Evolutionary conservation across 1,139 yeast genomes (phyloP), one percentile per base, ranked within the genome.

Genomic region (Blastobotrys petasosporus): DNA sequence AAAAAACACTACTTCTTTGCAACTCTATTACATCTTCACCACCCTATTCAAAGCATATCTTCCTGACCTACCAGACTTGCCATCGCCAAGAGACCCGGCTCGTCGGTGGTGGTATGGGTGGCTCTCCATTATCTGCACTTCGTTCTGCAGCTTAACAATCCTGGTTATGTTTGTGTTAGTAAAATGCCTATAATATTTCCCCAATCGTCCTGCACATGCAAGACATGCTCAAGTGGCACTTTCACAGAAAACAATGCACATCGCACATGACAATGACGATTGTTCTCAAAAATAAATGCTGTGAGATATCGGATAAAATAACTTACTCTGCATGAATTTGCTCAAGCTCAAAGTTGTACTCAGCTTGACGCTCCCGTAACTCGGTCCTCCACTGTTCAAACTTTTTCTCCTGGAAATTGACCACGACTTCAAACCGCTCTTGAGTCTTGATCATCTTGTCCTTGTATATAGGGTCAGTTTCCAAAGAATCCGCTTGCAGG

Each of bases 331-430:
- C 35, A 74, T 76, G 76, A 44, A 70, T 55, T 5, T 54, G 58
- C 49, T 76, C 79, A 51, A 82, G 73, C 49, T 79, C 86, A 36
- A 66, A 62, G 55, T 82, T 82, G 56, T 79, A 73, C 44, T 63
- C 64, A 28, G 70, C 69, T 61, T 84, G 92, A 54, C 76, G 76
- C 15, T 67, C 69, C 40, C 76, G 69, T 47, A 85, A 69, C 2
- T 76, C 79, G 42, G 63, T 64, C 53, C 79, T 79, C 90, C 92
- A 84, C 37, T 75, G 77, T 56, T 76, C 76, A 58, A 85, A 83
- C 52, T 77, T 73, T 46, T 64, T 68, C 54, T 83, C 87, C 60
- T 84, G 85, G 29, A 63, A 56, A 25, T 64, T 60, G 36, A 80
- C 74, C 29, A 74, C 65, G 16, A 68, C 71, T n/a, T 74, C 71